phyloP scores from a whole-genome alignment of 2,329 filamentous ascomycete genomes.

The Saccharata proteae region DNA sequence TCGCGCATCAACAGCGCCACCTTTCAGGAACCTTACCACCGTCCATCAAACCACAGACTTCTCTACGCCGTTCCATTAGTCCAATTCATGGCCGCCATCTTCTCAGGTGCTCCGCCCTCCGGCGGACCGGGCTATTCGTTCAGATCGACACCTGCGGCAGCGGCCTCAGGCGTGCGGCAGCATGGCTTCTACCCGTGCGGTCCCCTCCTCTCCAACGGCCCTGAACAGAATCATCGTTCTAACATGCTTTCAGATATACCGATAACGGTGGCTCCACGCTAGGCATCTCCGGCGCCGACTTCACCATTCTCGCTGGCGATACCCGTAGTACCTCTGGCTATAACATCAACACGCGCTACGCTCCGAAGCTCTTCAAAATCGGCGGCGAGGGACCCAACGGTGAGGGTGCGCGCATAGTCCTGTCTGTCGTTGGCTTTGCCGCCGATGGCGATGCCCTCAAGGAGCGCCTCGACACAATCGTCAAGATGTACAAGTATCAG shows the following conservation, averaged over 20 bases:
- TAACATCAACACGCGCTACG: slow-evolving; percentile 96
- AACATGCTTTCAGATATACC: slow-evolving; percentile 55
- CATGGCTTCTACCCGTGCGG: slow-evolving; percentile 88
- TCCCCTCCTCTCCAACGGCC: background rate
- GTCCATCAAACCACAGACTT: background rate
- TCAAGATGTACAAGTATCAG: slow-evolving; percentile 98
- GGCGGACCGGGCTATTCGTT: slow-evolving; percentile 50
- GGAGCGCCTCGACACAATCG: slow-evolving; percentile 84
- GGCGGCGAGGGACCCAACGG: slow-evolving; percentile 64
- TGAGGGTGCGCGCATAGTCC: slow-evolving; percentile 74
- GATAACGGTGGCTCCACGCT: slow-evolving; percentile 97
- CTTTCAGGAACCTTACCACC: background rate
- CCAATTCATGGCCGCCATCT: slow-evolving; percentile 42
- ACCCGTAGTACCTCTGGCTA: slow-evolving; percentile 87
- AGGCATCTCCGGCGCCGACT: slow-evolving; percentile 86
- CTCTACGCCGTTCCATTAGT: background rate
- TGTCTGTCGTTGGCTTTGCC: slow-evolving; percentile 91
- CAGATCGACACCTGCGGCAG: slow-evolving; percentile 35
- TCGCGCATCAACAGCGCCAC: background rate
- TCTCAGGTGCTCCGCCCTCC: slow-evolving; percentile 37
- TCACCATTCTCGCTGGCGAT: slow-evolving; percentile 93
- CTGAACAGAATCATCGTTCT: background rate
- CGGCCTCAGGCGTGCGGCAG: slow-evolving; percentile 42
- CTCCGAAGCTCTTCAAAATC: slow-evolving; percentile 94
- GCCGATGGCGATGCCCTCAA: slow-evolving; percentile 90